Evolutionary conservation across 2,329 filamentous ascomycete genomes (phyloP).

Genomic region (Trichoderma oligosporum): DNA sequence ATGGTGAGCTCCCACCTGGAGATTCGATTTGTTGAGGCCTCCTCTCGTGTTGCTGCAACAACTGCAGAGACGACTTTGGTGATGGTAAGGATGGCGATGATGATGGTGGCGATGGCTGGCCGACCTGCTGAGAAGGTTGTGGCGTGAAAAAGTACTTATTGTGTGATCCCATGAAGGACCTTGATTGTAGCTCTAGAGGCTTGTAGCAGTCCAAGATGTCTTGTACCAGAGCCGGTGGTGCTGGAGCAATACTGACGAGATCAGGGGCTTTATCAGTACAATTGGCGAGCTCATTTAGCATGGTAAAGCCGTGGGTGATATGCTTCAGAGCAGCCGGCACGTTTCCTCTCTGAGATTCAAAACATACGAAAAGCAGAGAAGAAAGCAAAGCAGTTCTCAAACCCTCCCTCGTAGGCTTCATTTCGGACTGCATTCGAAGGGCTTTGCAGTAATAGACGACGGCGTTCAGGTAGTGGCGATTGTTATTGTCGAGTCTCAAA

Average conservation of each 20-base stretch:
- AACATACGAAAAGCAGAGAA: conserved; percentile 41
- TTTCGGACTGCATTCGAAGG: conserved; percentile 38
- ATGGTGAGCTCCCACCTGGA: too few relatives aligned
- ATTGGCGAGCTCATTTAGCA: conserved; percentile 38
- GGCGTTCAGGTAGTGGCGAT: conserved; percentile 40
- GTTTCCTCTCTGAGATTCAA: conserved; percentile 40
- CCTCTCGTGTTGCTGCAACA: neutral
- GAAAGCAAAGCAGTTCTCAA: conserved; percentile 39
- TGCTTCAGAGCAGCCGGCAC: conserved; percentile 40
- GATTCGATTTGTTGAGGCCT: neutral
- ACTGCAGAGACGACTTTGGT: neutral
- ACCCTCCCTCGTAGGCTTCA: conserved; percentile 35
- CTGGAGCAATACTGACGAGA: conserved; percentile 37
- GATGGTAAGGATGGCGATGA: neutral
- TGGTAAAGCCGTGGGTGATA: conserved; percentile 39
- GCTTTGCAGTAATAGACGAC: conserved; percentile 41
- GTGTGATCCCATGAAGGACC: conserved; percentile 39
- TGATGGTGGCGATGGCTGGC: neutral
- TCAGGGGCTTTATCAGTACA: conserved; percentile 36
- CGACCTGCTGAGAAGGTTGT: neutral
- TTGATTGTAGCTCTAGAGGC: conserved; percentile 38
- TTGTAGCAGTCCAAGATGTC: conserved; percentile 40
- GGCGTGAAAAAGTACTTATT: conserved; percentile 34
- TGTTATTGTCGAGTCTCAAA: conserved; percentile 26
- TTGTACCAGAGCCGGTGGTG: conserved; percentile 36